Conservation (phyloP, 169 alveolate species). For the Plasmodium sp. region DNA sequence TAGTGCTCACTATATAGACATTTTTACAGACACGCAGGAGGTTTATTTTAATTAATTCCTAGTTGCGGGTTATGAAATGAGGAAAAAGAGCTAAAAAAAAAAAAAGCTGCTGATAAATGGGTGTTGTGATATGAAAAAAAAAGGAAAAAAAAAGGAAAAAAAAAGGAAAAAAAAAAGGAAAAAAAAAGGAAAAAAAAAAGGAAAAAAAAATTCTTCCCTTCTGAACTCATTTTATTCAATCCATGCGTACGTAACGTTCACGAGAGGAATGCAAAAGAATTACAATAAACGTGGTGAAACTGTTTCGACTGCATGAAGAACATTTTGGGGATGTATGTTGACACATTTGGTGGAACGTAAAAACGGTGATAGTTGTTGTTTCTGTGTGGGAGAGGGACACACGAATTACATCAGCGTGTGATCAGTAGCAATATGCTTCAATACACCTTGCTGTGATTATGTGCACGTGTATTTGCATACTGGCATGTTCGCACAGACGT, state of each 20-base stretch:
- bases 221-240: background rate
- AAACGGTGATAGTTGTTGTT: background rate
- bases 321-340: background rate
- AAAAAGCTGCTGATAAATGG: background rate
- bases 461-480: background rate
- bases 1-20: background rate
- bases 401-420: background rate
- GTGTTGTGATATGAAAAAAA: background rate
- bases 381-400: background rate
- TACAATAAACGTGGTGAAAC: background rate
- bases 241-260: background rate
- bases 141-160: background rate
- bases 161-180: background rate
- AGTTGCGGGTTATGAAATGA: background rate
- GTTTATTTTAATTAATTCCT: conserved; percentile 9
- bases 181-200: background rate
- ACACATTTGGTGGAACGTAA: background rate
- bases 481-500: background rate
- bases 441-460: background rate
- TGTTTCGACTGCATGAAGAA: background rate
- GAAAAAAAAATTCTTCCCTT: background rate
- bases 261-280: background rate
- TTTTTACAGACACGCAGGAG: background rate
- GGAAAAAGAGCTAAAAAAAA: background rate
- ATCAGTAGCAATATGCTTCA: background rate